Base-by-base conservation (phyloP, 768 basidiomycete genomes). In the Lentinus brumalis region DNA sequence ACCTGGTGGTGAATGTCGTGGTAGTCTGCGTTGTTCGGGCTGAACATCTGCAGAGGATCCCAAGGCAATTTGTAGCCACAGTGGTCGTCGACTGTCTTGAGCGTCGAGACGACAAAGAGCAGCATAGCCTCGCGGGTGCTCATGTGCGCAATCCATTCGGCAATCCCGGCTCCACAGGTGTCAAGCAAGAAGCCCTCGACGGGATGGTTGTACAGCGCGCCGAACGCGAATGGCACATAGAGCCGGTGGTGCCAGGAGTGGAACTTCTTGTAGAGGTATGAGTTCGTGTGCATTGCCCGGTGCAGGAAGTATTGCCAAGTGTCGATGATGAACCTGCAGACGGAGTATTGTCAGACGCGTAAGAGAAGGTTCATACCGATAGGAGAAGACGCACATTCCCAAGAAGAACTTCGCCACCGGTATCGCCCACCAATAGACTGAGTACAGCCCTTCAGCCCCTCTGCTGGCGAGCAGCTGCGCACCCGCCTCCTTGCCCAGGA, bases 261-360 rank as follows among this genome's bases (percentile, higher is more conserved):
- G 64, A 98, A 81, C 55, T 92, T 86, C 65, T 86, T 91, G 78
- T 96, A 99, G 35, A 98, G 81, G 75, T 84, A 98, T 66, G 87
- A 91, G 79, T 92, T 93, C 67, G 84, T 76, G 77, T 98, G 97
- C 89, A 97, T 93, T 45, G 79, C 75, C 41, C 96, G 93, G 72
- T 99, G 97, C 18, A 94, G 79, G 77, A 96, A 95, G 76, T 98
- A 99, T 74, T 99, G 96, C 94, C 94, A 98, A 35, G 95, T 95
- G 77, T 99, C 97, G 67, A 98, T 88, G 60, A 95, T 70, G 74
- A 97, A 92, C 79, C 97, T 96, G 15, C 11, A 14, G 18, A 49
- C 30, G 29, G n/a, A n/a, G 50, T 30, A 21, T 15, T 26, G 50
- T 49, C 35, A 29, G 50, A 16, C 6, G 18, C 2, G 46, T 21